A percentile compares a stretch with the other conserved stretches of the same genome.
Conservation (phyloP, 495 filamentous ascomycete species). For the Amniculicola lignicola region DNA sequence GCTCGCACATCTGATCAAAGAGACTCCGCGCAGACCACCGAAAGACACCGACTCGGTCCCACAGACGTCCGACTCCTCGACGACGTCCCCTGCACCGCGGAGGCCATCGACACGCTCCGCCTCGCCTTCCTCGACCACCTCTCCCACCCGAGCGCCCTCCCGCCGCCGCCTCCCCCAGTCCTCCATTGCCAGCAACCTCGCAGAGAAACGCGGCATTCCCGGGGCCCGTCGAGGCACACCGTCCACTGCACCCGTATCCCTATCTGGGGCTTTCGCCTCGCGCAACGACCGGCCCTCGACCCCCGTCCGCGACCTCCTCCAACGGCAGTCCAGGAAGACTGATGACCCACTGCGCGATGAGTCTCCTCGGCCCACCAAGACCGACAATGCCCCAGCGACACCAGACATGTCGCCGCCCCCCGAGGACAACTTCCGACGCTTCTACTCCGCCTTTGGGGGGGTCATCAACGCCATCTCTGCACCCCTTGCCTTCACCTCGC, state of each 20-base stretch:
- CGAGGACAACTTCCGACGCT: slow-evolving; percentile 83
- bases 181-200: slow-evolving; percentile 87
- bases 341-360: slow-evolving; percentile 4
- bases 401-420: slow-evolving; percentile 32
- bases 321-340: slow-evolving; percentile 14
- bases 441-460: slow-evolving; percentile 83
- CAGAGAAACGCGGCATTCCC: slow-evolving; percentile 82
- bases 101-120: slow-evolving; percentile 17
- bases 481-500: slow-evolving; percentile 84
- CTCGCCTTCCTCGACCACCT: slow-evolving; percentile 36
- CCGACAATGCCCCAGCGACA: slow-evolving; percentile 1
- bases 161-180: slow-evolving; percentile 60
- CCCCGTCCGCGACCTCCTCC: slow-evolving; percentile 20
- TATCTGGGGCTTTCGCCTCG: slow-evolving; percentile 68
- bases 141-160: slow-evolving; percentile 48
- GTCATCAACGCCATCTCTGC: slow-evolving; percentile 82
- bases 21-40: slow-evolving; percentile 19
- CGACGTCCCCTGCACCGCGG: slow-evolving; percentile 1
- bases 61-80: background rate
- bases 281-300: slow-evolving; percentile 38
- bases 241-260: slow-evolving; percentile 65
- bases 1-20: slow-evolving; percentile 71
- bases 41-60: slow-evolving; percentile 1
- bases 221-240: slow-evolving; percentile 54
- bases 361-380: slow-evolving; percentile 23